Evolutionary conservation across 2,329 filamentous ascomycete species (phyloP), one percentile per base, ranked within the genome.

Genomic region (Arachnopeziza araneosa): DNA sequence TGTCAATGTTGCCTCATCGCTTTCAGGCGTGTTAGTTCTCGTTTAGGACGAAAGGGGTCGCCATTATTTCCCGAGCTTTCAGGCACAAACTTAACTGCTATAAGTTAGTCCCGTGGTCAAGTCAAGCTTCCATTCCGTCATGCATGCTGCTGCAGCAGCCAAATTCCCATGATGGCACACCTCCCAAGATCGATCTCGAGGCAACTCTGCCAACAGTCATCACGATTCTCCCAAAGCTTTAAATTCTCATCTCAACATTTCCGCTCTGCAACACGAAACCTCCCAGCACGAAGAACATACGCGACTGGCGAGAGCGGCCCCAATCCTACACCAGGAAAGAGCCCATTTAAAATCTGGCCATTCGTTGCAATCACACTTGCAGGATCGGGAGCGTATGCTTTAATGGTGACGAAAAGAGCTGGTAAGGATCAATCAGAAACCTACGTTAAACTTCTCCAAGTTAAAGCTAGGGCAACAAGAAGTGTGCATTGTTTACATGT

Each of bases 341-440:
- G 61, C 57, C 70, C 72, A n/a, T 68, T 74, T 56, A 74, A 74
- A 58, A 61, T 74, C 57, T 75, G 72, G 72, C 73, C 73, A 17
- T 75, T 74, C 59, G 56, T 74, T 24, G 70, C 70, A 24, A 76
- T 84, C 62, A 73, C 79, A 55, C 71, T 76, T 51, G 69, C 77
- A 54, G 79, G 79, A 60, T 77, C 77, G 49, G 79, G 77, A 51
- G 74, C 77, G 54, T 84, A 83, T 73, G 69, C 74, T 51, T 71
- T 79, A 50, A 77, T 84, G 67, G 80, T 82, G 14, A 80, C 76
- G 63, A 75, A 74, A 61, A 76, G 79, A 63, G 72, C 73, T 59
- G 78, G 70, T 70, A 68, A 50, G 69, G 56, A 49, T 55, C 52
- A 55, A 51, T 50, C 48, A 32, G 21, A 21, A 21, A 21, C 17